These are phyloP conservation scores for Lipomyces starkeyi DNA, from an alignment of 805 yeast genomes.

Conservation along the genomic window DNA sequence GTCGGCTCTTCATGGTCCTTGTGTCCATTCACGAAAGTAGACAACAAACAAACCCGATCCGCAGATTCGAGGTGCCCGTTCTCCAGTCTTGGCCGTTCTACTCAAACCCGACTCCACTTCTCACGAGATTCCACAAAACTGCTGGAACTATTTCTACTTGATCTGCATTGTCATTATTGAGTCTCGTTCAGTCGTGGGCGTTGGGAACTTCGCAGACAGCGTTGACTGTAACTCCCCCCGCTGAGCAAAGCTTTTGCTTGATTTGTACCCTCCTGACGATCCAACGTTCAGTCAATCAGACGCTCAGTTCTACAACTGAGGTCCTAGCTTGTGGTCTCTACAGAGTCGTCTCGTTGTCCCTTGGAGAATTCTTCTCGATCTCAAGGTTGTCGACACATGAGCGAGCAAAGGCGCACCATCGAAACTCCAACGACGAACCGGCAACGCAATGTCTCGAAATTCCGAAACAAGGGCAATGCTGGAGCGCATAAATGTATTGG, in stretches of 20 bases:
- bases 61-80: background rate
- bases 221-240: no score
- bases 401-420: background rate
- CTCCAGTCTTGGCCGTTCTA: background rate
- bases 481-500: constrained; percentile 29
- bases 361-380: background rate
- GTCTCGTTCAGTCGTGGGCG: no score
- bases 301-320: background rate
- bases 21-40: background rate
- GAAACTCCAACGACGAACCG: background rate
- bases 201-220: no score
- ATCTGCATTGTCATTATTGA: no score
- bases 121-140: background rate
- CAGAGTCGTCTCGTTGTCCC: no score
- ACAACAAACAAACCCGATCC: background rate
- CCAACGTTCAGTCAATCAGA: no score
- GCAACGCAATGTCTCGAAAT: constrained; percentile 1
- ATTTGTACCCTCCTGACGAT: no score
- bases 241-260: no score
- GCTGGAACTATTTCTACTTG: background rate
- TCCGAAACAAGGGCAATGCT: constrained; percentile 26
- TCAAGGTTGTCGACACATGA: background rate
- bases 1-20: background rate
- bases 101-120: background rate
- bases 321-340: background rate